phyloP scores from a whole-genome alignment of 1,139 yeast genomes.

The Hemisphaericaspora subhashii region DNA sequence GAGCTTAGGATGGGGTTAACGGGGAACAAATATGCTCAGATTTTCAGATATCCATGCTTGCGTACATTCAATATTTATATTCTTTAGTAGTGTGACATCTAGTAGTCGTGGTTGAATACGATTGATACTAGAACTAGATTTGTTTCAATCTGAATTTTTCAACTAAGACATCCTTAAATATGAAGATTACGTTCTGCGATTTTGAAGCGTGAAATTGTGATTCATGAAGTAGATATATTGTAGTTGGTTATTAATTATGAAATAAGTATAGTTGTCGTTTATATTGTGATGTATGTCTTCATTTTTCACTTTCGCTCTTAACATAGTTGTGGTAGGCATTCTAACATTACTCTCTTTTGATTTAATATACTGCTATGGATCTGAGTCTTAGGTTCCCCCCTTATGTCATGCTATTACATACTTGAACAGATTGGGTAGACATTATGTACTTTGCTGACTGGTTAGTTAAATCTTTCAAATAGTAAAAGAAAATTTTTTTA shows the following conservation, averaged over 20 bases:
- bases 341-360: too few species aligned
- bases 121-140: background rate
- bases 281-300: background rate
- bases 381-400: constrained; percentile 1
- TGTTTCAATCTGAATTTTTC: background rate
- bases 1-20: background rate
- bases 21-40: background rate
- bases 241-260: background rate
- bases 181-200: background rate
- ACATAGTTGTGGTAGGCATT: too few species aligned
- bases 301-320: constrained; percentile 1
- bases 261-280: too few species aligned
- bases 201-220: background rate
- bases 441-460: constrained; percentile 20
- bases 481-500: constrained; percentile 10
- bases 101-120: too few species aligned
- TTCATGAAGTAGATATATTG: background rate
- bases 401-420: constrained; percentile 36
- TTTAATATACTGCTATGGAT: background rate
- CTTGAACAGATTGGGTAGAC: constrained; percentile 74
- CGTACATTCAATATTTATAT: too few species aligned
- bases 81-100: too few species aligned
- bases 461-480: constrained; percentile 3
- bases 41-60: background rate
- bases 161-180: background rate